A percentile compares a stretch with the other conserved stretches of the same genome.
Evolutionary conservation across 2,329 filamentous ascomycete species (phyloP).

Genomic region (Diaporthe sp.): DNA sequence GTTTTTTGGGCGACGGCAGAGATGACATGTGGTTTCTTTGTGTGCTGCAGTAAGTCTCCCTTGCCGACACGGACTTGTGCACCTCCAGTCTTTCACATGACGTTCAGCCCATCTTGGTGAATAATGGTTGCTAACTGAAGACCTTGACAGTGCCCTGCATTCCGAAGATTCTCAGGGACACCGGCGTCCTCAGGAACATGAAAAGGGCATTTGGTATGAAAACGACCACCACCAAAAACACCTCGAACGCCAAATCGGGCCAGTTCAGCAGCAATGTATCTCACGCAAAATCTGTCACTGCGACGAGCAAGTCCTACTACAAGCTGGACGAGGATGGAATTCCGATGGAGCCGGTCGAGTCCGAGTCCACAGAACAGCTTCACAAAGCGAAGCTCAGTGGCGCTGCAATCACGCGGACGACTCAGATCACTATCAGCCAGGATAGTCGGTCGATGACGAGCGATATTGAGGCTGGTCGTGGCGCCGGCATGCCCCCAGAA

Average conservation of each 20-base stretch:
- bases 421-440: slow-evolving; percentile 26
- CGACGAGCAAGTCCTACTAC: slow-evolving; percentile 35
- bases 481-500: neutral
- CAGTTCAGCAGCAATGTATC: neutral
- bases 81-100: neutral
- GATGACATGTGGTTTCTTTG: slow-evolving; percentile 61
- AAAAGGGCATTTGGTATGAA: slow-evolving; percentile 44
- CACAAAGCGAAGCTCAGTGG: slow-evolving; percentile 8
- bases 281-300: neutral
- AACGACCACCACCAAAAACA: neutral
- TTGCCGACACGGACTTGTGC: neutral
- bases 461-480: slow-evolving; percentile 4
- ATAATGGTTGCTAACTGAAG: neutral
- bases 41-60: slow-evolving; percentile 37
- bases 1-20: slow-evolving; percentile 61
- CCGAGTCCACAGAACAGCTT: slow-evolving; percentile 28
- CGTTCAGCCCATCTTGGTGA: no score
- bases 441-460: slow-evolving; percentile 8
- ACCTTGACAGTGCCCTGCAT: slow-evolving; percentile 33
- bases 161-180: slow-evolving; percentile 43
- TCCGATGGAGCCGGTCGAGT: slow-evolving; percentile 4
- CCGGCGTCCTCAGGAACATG: slow-evolving; percentile 42
- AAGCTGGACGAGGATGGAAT: slow-evolving; percentile 39
- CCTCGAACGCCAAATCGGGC: neutral
- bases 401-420: slow-evolving; percentile 30